These are phyloP conservation scores for Monosporascus ibericus DNA, from an alignment of 2,329 filamentous ascomycete genomes.

Conservation along the genomic window DNA sequence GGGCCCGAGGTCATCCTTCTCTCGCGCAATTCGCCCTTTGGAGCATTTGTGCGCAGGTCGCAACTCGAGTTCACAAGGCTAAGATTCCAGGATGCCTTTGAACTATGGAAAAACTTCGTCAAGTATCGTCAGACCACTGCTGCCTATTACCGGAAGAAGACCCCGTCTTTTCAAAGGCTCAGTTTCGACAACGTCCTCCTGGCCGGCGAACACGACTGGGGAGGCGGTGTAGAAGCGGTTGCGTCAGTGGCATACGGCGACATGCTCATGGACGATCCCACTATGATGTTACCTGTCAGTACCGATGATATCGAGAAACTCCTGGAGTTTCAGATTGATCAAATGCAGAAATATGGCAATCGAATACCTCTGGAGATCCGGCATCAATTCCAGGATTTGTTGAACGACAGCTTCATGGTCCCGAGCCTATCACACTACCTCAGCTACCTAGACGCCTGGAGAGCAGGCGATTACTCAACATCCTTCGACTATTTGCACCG, in stretches of 20 bases:
- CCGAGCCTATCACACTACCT: constrained; percentile 74
- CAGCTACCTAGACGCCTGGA: constrained; percentile 86
- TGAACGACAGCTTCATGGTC: constrained; percentile 60
- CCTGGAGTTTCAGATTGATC: constrained; percentile 81
- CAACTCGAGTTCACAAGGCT: constrained; percentile 75
- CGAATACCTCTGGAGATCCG: constrained; percentile 71
- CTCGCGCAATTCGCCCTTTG: constrained; percentile 71
- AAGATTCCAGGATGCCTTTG: constrained; percentile 70
- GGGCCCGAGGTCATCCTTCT: constrained; percentile 52
- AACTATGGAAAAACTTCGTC: constrained; percentile 78
- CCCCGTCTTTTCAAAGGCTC: constrained; percentile 50
- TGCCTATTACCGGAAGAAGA: constrained; percentile 55
- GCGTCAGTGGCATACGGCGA: constrained; percentile 46
- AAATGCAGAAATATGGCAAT: constrained; percentile 77
- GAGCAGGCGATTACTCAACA: constrained; percentile 80
- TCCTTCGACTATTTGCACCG: constrained; percentile 88
- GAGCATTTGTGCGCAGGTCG: constrained; percentile 70
- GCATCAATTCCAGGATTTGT: constrained; percentile 61
- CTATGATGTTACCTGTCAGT: constrained; percentile 50
- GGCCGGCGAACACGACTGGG: constrained; percentile 44
- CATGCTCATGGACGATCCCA: constrained; percentile 39
- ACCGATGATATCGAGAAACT: constrained; percentile 75
- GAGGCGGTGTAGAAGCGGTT: constrained; percentile 39
- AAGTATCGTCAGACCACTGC: constrained; percentile 74
- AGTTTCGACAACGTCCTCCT: constrained; percentile 53